A percentile compares a stretch with the other conserved stretches of the same genome.
phyloP scores from a whole-genome alignment of 2,329 filamentous ascomycete genomes.

The Claviceps arundinis region DNA sequence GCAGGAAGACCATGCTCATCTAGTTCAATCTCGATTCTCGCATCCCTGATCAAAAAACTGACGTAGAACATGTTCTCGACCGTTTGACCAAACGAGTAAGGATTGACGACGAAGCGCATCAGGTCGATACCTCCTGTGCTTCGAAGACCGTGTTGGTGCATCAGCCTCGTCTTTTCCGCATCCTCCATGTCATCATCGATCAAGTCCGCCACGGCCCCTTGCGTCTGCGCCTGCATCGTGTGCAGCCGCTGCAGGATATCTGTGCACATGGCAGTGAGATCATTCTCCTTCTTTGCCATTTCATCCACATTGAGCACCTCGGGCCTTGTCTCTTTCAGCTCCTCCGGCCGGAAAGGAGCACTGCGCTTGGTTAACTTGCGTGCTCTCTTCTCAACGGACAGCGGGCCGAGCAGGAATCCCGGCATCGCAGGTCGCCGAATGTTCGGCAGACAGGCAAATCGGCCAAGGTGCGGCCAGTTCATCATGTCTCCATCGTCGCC shows the following conservation, averaged over 20 bases:
- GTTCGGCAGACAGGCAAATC: conserved; percentile 58
- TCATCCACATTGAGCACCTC: conserved; percentile 65
- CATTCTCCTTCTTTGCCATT: conserved; percentile 63
- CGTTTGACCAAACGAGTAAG: conserved; percentile 80
- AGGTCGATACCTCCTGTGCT: conserved; percentile 60
- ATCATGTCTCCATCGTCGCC: conserved; percentile 65
- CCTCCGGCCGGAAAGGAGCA: conserved; percentile 55
- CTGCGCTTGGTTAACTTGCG: conserved; percentile 58
- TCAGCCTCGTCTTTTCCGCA: conserved; percentile 35
- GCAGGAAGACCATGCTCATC: conserved; percentile 68
- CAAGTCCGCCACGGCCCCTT: conserved; percentile 30
- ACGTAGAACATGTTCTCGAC: conserved; percentile 96
- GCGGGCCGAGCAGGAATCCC: conserved; percentile 74
- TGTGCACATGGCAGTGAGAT: conserved; percentile 65
- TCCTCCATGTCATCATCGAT: conserved; percentile 34
- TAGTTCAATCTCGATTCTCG: conserved; percentile 57
- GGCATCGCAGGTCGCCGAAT: conserved; percentile 64
- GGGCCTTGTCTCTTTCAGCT: conserved; percentile 58
- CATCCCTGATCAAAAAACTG: conserved; percentile 85
- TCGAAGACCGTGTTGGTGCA: conserved; percentile 53
- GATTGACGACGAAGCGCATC: conserved; percentile 83
- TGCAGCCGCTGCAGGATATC: conserved; percentile 54
- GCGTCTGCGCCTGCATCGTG: conserved; percentile 31
- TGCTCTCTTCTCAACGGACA: conserved; percentile 77
- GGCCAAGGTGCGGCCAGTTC: conserved; percentile 78